Evolutionary conservation across 192 early-diverging fungal species (phyloP).

Genomic region (Entophlyctis luteolus): DNA sequence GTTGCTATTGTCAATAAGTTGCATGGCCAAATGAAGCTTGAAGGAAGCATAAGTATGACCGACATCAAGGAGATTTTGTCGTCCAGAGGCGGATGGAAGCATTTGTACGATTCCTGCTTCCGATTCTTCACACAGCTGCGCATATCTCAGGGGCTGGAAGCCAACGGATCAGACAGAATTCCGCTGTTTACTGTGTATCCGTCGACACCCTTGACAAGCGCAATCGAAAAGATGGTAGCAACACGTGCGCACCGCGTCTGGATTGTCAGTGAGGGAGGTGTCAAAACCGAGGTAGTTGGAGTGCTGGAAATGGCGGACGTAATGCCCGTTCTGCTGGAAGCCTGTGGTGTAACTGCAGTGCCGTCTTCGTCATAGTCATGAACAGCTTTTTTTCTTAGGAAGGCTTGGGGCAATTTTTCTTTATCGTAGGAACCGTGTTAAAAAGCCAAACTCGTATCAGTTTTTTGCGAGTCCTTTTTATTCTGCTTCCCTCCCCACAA

Average conservation of each 20-base stretch:
- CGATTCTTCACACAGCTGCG: slow-evolving; percentile 44
- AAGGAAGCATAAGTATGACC: slow-evolving; percentile 40
- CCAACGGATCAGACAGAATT: slow-evolving; percentile 30
- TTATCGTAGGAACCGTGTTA: too few relatives aligned
- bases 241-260: slow-evolving; percentile 48
- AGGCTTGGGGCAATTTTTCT: too few relatives aligned
- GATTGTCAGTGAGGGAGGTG: slow-evolving; percentile 38
- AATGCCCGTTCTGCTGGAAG: slow-evolving; percentile 30
- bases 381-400: too few relatives aligned
- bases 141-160: slow-evolving; percentile 34
- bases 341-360: too few relatives aligned
- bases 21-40: slow-evolving; percentile 15
- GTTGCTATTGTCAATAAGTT: slow-evolving; percentile 47
- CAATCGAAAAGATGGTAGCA: slow-evolving; percentile 56
- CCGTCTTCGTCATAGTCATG: too few relatives aligned
- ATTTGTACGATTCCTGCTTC: slow-evolving; percentile 35
- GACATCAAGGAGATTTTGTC: slow-evolving; percentile 52
- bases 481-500: too few relatives aligned
- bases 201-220: slow-evolving; percentile 36
- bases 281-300: slow-evolving; percentile 36
- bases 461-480: too few relatives aligned
- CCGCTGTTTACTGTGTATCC: slow-evolving; percentile 47
- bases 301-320: slow-evolving; percentile 41
- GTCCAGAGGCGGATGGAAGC: slow-evolving; percentile 36
- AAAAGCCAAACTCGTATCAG: too few relatives aligned